These are phyloP conservation scores for Metarhizium rileyi DNA, from an alignment of 2,329 filamentous ascomycete genomes.

Conservation along the genomic window DNA sequence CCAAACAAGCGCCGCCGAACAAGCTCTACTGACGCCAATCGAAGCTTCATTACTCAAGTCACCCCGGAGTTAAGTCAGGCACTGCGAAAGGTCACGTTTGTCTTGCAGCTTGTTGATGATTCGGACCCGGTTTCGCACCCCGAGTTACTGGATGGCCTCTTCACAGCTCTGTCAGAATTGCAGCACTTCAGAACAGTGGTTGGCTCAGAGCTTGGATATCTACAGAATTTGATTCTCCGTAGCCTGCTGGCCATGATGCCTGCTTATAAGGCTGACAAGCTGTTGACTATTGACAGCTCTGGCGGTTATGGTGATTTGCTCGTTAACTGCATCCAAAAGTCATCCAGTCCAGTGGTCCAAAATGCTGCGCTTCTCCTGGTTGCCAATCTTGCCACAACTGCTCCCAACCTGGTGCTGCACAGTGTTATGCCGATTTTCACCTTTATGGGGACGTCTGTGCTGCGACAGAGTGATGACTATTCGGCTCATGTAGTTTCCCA, in stretches of 20 bases:
- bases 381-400: conserved; percentile 74
- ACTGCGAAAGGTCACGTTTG: conserved; percentile 71
- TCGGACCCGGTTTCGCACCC: conserved; percentile 68
- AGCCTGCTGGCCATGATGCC: conserved; percentile 79
- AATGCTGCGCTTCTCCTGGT: conserved; percentile 84
- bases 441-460: conserved; percentile 86
- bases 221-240: conserved; percentile 75
- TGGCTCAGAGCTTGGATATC: conserved; percentile 79
- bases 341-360: conserved; percentile 85
- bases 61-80: conserved; percentile 56
- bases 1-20: conserved; percentile 71
- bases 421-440: conserved; percentile 99
- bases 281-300: conserved; percentile 61
- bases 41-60: conserved; percentile 49
- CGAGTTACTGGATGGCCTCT: conserved; percentile 68
- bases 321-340: conserved; percentile 88
- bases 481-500: conserved; percentile 93
- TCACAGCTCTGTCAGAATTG: conserved; percentile 75
- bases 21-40: conserved; percentile 59
- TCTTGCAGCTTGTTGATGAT: conserved; percentile 78
- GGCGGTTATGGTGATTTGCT: conserved; percentile 81
- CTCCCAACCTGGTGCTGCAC: conserved; percentile 85
- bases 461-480: conserved; percentile 92
- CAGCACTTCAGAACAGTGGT: conserved; percentile 75
- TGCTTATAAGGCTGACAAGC: conserved; percentile 53